Evolutionary conservation across 805 yeast genomes (phyloP), one percentile per base, ranked within the genome.

Genomic region (Saturnispora zaruensis): DNA sequence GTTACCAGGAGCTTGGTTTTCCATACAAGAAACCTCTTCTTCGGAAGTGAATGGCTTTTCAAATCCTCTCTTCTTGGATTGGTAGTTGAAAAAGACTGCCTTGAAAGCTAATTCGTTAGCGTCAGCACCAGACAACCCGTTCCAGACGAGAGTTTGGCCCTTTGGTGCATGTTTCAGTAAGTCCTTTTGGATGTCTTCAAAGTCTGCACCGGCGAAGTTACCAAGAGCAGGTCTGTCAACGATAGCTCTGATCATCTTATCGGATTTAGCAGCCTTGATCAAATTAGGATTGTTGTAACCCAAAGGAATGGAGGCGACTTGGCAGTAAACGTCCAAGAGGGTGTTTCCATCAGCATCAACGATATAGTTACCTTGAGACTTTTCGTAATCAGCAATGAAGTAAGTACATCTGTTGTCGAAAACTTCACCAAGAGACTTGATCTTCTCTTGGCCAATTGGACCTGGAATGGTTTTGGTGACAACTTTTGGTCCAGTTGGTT

Each of bases 71-170:
- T 74, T 73, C 61, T 76, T 71, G 49, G 79, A 68, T 61, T 82
- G 88, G 67, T 83, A 83, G 74, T 83, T 85, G 71, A 87, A 79
- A 66, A 86, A 87, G 18, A 89, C 89, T 52, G 95, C 95, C 71
- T 87, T 87, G 76, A 81, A 87, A 20, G 95, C 95, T 62, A 84
- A 75, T 69, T 87, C 95, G 65, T 85, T 85, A 59, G 95, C 95
- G 62, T 86, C 95, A 40, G 93, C 87, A 56, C 95, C 95, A 18
- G 89, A 79, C 55, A 86, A 71, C 45, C 85, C 91, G 28, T 84
- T 77, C 90, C 93, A 87, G 50, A 87, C 77, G 58, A 77, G 71
- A 59, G 72, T 75, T 69, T 82, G 83, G 55, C 89, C 90, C 65
- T 78, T 77, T 62, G 95, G 95, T 48, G 95, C 95, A 57, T 74